phyloP scores from a whole-genome alignment of 78 protist species.

The Chrysochromulina parva region DNA sequence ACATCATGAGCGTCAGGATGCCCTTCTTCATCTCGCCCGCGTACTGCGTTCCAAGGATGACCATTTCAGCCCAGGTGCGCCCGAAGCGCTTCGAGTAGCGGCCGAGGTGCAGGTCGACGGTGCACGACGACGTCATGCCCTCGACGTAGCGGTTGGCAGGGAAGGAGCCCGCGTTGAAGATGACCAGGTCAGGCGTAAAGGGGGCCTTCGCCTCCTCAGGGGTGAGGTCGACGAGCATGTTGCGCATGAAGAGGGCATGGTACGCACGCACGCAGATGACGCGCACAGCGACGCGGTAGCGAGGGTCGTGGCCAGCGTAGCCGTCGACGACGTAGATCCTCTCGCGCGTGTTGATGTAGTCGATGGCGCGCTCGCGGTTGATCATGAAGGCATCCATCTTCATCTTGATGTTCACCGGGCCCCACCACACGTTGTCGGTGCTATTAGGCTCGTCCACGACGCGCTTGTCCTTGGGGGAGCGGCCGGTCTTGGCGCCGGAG shows the following conservation, averaged over 20 bases:
- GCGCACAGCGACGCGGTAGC: conserved; percentile 42
- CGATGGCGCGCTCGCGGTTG: conserved; percentile 89
- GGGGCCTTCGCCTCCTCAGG: conserved; percentile 62
- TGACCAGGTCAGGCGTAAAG: neutral
- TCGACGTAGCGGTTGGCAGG: conserved; percentile 76
- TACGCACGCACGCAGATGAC: conserved; percentile 84
- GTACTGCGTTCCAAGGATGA: conserved; percentile 91
- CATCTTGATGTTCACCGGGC: conserved; percentile 82
- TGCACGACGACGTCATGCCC: conserved; percentile 67
- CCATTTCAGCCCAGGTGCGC: conserved; percentile 59
- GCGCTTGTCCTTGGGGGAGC: conserved; percentile 53
- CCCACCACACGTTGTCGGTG: conserved; percentile 72
- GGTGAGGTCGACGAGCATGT: conserved; percentile 4
- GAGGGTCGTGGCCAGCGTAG: conserved; percentile 70
- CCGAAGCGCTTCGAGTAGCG: conserved; percentile 9
- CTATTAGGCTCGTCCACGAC: conserved; percentile 15
- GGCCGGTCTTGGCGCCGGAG: conserved; percentile 40
- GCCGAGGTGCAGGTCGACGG: conserved; percentile 73
- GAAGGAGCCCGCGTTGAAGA: conserved; percentile 78
- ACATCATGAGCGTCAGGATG: conserved; percentile 88
- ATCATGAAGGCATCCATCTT: conserved; percentile 71
- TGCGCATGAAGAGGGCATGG: conserved; percentile 87
- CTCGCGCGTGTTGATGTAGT: conserved; percentile 82
- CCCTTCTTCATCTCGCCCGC: conserved; percentile 98
- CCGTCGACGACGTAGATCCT: conserved; percentile 87